phyloP scores from a whole-genome alignment of 148 eudicot species.

The Gaultheria prostrata region DNA sequence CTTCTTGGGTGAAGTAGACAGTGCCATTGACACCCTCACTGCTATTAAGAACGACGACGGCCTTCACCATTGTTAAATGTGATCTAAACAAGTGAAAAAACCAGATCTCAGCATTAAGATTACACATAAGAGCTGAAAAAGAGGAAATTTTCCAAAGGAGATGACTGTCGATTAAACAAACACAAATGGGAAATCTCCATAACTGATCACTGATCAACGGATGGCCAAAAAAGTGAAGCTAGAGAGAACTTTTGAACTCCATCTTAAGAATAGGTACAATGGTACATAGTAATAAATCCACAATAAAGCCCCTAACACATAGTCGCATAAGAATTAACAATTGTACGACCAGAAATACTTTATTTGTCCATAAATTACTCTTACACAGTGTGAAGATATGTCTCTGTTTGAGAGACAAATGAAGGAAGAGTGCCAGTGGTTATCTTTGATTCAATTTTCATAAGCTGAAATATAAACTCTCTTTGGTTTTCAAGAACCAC shows the following conservation, averaged over 20 bases:
- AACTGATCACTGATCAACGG: not conserved
- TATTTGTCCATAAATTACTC: not conserved
- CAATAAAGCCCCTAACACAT: not conserved
- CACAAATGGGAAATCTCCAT: not conserved
- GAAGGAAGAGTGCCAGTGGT: not conserved
- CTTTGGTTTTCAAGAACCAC: too few relatives aligned
- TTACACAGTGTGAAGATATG: not conserved
- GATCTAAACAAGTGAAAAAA: constrained; percentile 39
- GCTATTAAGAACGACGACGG: constrained; percentile 70
- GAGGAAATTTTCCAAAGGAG: not conserved
- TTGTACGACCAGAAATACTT: not conserved
- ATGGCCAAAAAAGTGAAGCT: not conserved
- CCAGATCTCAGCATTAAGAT: not conserved
- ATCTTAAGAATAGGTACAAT: not conserved
- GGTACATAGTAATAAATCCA: not conserved
- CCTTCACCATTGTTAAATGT: constrained; percentile 81
- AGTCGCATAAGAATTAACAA: too few relatives aligned
- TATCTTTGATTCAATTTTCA: not conserved
- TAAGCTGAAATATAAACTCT: not conserved
- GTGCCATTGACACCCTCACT: constrained; percentile 75
- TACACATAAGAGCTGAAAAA: not conserved
- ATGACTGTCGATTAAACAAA: not conserved
- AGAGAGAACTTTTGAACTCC: constrained; percentile 1
- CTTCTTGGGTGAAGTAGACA: constrained; percentile 67
- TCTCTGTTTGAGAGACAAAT: not conserved